Conservation (phyloP, 1,139 yeast genomes). For the Scheffersomyces parashehatae region DNA sequence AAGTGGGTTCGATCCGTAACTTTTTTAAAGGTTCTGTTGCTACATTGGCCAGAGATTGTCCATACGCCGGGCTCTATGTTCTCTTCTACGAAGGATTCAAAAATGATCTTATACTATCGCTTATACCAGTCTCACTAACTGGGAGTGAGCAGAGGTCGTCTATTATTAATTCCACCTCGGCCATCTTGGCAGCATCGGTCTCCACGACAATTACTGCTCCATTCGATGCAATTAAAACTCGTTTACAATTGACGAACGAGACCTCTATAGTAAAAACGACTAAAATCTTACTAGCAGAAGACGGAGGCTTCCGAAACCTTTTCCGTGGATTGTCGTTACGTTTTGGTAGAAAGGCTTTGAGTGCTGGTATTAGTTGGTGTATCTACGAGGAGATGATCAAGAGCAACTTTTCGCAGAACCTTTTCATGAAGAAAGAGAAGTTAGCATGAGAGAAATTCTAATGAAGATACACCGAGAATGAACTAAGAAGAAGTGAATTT, state of each 20-base stretch:
- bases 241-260: conserved; percentile 63
- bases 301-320: conserved; percentile 61
- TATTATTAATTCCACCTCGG: conserved; percentile 66
- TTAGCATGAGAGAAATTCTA: neutral
- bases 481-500: neutral
- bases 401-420: conserved; percentile 5
- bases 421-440: conserved; percentile 1
- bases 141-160: conserved; percentile 41
- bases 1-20: conserved; percentile 40
- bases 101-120: conserved; percentile 19
- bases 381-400: conserved; percentile 86
- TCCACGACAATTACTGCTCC: conserved; percentile 93
- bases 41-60: conserved; percentile 88
- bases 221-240: conserved; percentile 89
- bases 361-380: conserved; percentile 97
- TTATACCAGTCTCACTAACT: conserved; percentile 17
- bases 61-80: conserved; percentile 92
- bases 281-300: conserved; percentile 42
- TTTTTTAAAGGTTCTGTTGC: conserved; percentile 88
- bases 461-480: neutral
- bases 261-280: conserved; percentile 29
- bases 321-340: conserved; percentile 85
- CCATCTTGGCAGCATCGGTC: conserved; percentile 70
- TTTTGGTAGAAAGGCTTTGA: conserved; percentile 78
- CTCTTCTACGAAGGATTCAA: conserved; percentile 79